Percentiles rank a stretch among this genome's conserved stretches.
Evolutionary conservation across 2,329 filamentous ascomycete species (phyloP).

Genomic region (Cryphonectria naterciae): DNA sequence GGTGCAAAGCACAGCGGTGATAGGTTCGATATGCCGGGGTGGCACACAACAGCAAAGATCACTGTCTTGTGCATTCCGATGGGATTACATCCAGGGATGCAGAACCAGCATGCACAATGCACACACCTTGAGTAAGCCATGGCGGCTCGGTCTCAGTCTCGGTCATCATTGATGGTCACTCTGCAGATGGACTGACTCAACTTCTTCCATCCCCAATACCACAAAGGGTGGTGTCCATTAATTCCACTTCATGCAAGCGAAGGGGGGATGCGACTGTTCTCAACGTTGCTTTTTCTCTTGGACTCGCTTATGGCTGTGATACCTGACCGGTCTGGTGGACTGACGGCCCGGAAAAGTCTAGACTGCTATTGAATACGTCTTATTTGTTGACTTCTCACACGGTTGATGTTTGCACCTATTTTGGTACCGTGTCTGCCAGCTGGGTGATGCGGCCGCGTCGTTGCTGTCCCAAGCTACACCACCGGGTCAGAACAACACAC

Average conservation of each 20-base stretch:
- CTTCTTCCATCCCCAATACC: background rate
- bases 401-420: background rate
- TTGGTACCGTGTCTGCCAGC: background rate
- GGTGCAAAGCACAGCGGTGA: conserved; percentile 21
- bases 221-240: background rate
- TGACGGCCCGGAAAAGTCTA: background rate
- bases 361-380: background rate
- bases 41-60: background rate
- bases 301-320: background rate
- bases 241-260: conserved; percentile 1
- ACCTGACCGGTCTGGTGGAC: background rate
- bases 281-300: background rate
- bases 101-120: background rate
- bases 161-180: background rate
- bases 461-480: background rate
- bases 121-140: background rate
- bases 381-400: background rate
- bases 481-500: background rate
- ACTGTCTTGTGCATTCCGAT: background rate
- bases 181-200: background rate
- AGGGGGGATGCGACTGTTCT: background rate
- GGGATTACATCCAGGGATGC: background rate
- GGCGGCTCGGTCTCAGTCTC: background rate
- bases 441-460: background rate
- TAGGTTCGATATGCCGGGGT: conserved; percentile 16